phyloP scores from a whole-genome alignment of 164 flowering plant species.

The Akebia trifoliata region DNA sequence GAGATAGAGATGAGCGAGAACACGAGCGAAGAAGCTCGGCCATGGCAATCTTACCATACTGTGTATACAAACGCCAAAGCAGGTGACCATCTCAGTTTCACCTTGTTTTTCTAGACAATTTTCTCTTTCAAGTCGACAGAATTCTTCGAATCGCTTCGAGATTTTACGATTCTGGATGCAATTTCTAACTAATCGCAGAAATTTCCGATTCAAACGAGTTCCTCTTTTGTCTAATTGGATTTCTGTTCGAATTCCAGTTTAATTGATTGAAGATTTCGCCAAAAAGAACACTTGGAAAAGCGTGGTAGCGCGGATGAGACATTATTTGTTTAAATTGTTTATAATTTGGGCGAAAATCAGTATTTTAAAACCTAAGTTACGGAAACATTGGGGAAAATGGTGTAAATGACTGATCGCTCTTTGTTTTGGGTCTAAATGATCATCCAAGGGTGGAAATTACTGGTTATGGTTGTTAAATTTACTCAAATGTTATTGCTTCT shows the following conservation, averaged over 20 bases:
- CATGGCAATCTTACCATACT: conserved; percentile 93
- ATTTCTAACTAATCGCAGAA: too few species aligned
- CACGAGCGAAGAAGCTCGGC: conserved; percentile 32
- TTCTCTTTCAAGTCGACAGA: too few species aligned
- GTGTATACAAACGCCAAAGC: conserved; percentile 97
- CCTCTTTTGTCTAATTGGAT: neutral
- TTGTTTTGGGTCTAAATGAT: too few species aligned
- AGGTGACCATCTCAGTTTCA: conserved; percentile 34
- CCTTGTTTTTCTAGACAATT: too few species aligned
- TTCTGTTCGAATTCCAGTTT: neutral
- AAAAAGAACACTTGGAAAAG: neutral
- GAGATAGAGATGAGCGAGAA: conserved; percentile 25
- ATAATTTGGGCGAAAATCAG: neutral
- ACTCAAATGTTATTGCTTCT: neutral
- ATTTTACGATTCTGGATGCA: too few species aligned
- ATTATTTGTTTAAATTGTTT: neutral
- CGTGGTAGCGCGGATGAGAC: neutral
- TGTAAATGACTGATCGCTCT: too few species aligned
- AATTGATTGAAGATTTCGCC: neutral
- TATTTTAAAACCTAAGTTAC: neutral
- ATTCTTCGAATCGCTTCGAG: too few species aligned
- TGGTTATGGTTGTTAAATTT: neutral
- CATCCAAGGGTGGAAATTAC: too few species aligned
- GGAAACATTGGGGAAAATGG: too few species aligned
- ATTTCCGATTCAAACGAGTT: too few species aligned